These are phyloP conservation scores for Fusarium pseudograminearum DNA, from an alignment of 2,329 filamentous ascomycete species.

Conservation along the genomic window DNA sequence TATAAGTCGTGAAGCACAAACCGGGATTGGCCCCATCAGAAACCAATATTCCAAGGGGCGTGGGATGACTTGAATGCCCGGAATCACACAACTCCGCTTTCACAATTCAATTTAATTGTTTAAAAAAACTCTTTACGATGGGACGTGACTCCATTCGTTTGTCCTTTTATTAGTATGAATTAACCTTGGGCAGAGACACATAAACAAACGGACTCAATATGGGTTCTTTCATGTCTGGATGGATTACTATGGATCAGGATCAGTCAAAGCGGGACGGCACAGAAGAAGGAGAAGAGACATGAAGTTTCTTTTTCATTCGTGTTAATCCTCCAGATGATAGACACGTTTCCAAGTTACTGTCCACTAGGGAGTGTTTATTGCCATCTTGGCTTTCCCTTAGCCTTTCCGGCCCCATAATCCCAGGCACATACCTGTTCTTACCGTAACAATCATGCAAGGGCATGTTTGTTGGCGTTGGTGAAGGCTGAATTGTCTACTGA, in stretches of 20 bases:
- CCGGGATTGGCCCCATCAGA: slow-evolving; percentile 37
- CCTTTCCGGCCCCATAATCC: slow-evolving; percentile 21
- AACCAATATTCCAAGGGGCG: not conserved
- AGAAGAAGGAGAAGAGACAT: slow-evolving; percentile 4
- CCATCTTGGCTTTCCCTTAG: slow-evolving; percentile 32
- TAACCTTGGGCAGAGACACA: slow-evolving; percentile 22
- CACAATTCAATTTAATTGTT: slow-evolving; percentile 13
- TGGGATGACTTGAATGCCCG: slow-evolving; percentile 4
- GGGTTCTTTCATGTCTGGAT: slow-evolving; percentile 9
- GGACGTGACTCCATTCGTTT: slow-evolving; percentile 8
- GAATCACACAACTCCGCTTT: slow-evolving; percentile 23
- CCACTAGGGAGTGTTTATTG: slow-evolving; percentile 26
- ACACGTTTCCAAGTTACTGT: slow-evolving; percentile 26
- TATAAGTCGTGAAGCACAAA: slow-evolving; percentile 16
- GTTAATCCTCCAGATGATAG: slow-evolving; percentile 8
- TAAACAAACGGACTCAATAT: slow-evolving; percentile 17
- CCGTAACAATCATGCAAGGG: slow-evolving; percentile 40
- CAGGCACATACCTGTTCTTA: slow-evolving; percentile 35
- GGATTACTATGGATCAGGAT: slow-evolving; percentile 17
- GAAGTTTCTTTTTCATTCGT: slow-evolving; percentile 20
- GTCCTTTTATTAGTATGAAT: not conserved
- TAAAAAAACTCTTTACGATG: slow-evolving; percentile 8
- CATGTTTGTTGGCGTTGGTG: slow-evolving; percentile 26
- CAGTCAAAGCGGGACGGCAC: slow-evolving; percentile 8
- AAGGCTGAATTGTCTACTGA: slow-evolving; percentile 37